These are phyloP conservation scores for Leccinum longicurvipes DNA, from an alignment of 768 basidiomycete species.

Conservation along the genomic window DNA sequence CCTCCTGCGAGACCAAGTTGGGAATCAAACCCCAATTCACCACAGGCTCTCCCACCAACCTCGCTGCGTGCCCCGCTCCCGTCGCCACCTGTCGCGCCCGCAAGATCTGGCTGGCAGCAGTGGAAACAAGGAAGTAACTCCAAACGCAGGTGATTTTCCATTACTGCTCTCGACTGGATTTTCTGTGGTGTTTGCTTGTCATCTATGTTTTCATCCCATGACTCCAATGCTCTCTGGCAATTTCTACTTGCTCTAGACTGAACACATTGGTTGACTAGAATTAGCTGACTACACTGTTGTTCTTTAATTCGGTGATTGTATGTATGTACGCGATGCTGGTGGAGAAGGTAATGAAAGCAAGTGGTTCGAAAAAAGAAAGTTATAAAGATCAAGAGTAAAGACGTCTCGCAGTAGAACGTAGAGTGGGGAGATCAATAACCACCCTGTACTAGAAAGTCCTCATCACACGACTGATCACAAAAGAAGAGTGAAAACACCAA, in stretches of 20 bases:
- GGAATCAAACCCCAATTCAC: constrained; percentile 3
- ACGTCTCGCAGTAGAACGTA: constrained; percentile 21
- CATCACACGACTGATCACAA: constrained; percentile 13
- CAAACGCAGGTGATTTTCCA: constrained; percentile 20
- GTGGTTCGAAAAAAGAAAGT: constrained; percentile 26
- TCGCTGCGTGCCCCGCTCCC: constrained; percentile 17
- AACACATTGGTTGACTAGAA: constrained; percentile 31
- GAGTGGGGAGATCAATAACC: constrained; percentile 15
- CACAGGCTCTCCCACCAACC: constrained; percentile 4
- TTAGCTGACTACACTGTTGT: constrained; percentile 51
- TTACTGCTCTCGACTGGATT: not conserved
- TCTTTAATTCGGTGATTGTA: constrained; percentile 41
- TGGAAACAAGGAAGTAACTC: constrained; percentile 32
- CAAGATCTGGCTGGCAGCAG: constrained; percentile 55
- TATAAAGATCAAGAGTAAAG: constrained; percentile 38
- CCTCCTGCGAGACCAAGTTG: constrained; percentile 2
- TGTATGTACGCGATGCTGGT: constrained; percentile 38
- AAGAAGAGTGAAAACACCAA: constrained; percentile 13
- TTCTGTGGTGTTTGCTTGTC: not conserved
- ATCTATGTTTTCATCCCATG: constrained; percentile 1
- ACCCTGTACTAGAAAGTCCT: constrained; percentile 24
- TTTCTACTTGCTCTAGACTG: constrained; percentile 21
- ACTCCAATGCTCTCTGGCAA: not conserved
- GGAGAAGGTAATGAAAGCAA: constrained; percentile 25
- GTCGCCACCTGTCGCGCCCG: constrained; percentile 16